phyloP scores from a whole-genome alignment of 1,284 basidiomycete genomes.

The Austroboletus rostrupii region DNA sequence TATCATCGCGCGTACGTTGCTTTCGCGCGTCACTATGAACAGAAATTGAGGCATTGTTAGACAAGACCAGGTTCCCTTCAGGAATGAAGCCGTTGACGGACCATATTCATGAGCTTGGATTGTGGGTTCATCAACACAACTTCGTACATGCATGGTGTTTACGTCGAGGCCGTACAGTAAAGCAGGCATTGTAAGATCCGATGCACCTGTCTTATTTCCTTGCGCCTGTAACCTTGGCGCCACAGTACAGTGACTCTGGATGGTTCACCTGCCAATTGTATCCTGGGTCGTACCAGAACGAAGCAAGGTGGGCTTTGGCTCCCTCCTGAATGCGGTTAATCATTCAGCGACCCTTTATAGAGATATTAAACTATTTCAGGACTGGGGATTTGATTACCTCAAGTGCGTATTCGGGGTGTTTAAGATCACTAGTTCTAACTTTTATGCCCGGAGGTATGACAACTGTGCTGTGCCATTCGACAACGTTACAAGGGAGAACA shows the following conservation, averaged over 20 bases:
- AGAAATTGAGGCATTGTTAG: slow-evolving; percentile 24
- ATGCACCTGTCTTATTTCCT: not conserved
- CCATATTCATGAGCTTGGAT: slow-evolving; percentile 46
- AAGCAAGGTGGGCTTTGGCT: slow-evolving; percentile 19
- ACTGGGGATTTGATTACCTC: slow-evolving; percentile 58
- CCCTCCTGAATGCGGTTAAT: not conserved
- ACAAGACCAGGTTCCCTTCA: slow-evolving; percentile 41
- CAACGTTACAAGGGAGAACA: slow-evolving; percentile 47
- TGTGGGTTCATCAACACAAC: slow-evolving; percentile 37
- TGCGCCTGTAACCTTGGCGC: slow-evolving; percentile 3
- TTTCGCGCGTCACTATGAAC: not conserved
- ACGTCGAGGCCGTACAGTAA: slow-evolving; percentile 33
- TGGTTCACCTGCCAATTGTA: slow-evolving; percentile 34
- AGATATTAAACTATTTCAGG: slow-evolving; percentile 46
- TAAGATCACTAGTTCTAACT: not conserved
- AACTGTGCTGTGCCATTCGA: slow-evolving; percentile 59
- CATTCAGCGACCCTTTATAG: slow-evolving; percentile 15
- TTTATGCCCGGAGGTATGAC: slow-evolving; percentile 42
- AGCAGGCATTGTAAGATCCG: slow-evolving; percentile 45
- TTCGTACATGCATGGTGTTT: not conserved
- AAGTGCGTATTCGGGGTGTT: slow-evolving; percentile 38
- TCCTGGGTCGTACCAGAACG: slow-evolving; percentile 30
- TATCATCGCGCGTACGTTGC: slow-evolving; percentile 43
- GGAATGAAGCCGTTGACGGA: slow-evolving; percentile 53
- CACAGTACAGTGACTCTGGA: slow-evolving; percentile 32